These are phyloP conservation scores for Antrodiella citrinella DNA, from an alignment of 768 basidiomycete genomes.

Conservation along the genomic window DNA sequence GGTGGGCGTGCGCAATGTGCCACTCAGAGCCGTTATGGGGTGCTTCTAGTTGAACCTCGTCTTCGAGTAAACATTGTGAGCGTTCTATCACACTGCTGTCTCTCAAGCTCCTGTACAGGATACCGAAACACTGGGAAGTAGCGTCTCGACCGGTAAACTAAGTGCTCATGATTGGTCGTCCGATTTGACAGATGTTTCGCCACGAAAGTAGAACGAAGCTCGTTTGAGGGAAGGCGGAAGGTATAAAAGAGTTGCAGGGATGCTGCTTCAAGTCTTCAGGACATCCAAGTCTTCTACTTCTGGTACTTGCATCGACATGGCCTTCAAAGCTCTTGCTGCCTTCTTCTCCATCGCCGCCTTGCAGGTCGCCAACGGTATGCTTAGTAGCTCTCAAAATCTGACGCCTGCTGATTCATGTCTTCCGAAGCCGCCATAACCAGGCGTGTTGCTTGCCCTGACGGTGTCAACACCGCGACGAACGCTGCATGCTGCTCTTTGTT, in stretches of 20 bases:
- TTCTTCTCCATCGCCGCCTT: constrained; percentile 10
- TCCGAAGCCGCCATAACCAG: constrained; percentile 3
- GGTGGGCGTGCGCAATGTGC: too few species aligned
- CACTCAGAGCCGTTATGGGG: too few species aligned
- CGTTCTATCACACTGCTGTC: too few species aligned
- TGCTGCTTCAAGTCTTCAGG: not conserved
- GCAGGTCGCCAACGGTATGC: not conserved
- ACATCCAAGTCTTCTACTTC: not conserved
- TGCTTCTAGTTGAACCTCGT: too few species aligned
- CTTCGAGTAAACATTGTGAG: too few species aligned
- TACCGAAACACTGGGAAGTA: too few species aligned
- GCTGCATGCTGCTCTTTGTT: constrained; percentile 25
- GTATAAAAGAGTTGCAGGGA: not conserved
- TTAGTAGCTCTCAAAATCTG: not conserved
- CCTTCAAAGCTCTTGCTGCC: constrained; percentile 8
- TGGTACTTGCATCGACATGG: constrained; percentile 6
- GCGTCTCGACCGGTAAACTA: too few species aligned
- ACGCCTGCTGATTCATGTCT: not conserved
- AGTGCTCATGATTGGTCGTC: too few species aligned
- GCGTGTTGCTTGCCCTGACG: constrained; percentile 22
- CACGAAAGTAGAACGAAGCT: too few species aligned
- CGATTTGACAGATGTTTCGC: too few species aligned
- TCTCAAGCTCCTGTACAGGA: too few species aligned
- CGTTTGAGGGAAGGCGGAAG: too few species aligned
- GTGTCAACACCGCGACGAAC: constrained; percentile 20